These are phyloP conservation scores for Pseudogymnoascus sp. DNA, from an alignment of 2,329 filamentous ascomycete species.

Conservation along the genomic window DNA sequence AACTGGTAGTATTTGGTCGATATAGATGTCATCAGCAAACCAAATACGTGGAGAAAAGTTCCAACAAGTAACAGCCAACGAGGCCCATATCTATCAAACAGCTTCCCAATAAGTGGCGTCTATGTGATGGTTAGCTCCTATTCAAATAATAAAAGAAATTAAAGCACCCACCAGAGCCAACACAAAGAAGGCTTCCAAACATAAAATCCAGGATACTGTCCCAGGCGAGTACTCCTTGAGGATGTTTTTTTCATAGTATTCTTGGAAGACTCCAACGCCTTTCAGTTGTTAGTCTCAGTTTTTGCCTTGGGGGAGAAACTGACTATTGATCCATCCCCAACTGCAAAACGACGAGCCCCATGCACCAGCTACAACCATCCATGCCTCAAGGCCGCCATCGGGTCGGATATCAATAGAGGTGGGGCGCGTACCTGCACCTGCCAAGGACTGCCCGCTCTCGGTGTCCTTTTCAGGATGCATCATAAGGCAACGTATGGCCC, in stretches of 20 bases:
- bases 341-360: conserved; percentile 37
- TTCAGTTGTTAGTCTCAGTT: conserved; percentile 17
- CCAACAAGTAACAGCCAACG: conserved; percentile 40
- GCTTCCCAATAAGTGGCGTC: conserved; percentile 42
- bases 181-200: conserved; percentile 44
- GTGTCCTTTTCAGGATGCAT: neutral
- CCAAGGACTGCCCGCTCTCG: neutral
- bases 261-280: conserved; percentile 46
- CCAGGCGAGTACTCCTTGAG: conserved; percentile 41
- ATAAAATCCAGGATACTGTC: conserved; percentile 51
- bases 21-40: conserved; percentile 31
- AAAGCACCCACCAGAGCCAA: conserved; percentile 37
- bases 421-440: neutral
- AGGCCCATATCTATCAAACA: conserved; percentile 56
- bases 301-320: neutral
- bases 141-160: neutral
- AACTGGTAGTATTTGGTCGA: conserved; percentile 32
- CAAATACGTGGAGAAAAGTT: conserved; percentile 26
- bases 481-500: neutral
- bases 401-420: conserved; percentile 25
- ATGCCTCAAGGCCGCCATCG: conserved; percentile 47
- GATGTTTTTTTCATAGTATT: conserved; percentile 45
- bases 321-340: conserved; percentile 35
- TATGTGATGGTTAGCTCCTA: neutral
- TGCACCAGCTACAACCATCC: conserved; percentile 43